Evolutionary conservation across 202 grass and related monocot genomes (phyloP).

Genomic region (Eragrostis tef): DNA sequence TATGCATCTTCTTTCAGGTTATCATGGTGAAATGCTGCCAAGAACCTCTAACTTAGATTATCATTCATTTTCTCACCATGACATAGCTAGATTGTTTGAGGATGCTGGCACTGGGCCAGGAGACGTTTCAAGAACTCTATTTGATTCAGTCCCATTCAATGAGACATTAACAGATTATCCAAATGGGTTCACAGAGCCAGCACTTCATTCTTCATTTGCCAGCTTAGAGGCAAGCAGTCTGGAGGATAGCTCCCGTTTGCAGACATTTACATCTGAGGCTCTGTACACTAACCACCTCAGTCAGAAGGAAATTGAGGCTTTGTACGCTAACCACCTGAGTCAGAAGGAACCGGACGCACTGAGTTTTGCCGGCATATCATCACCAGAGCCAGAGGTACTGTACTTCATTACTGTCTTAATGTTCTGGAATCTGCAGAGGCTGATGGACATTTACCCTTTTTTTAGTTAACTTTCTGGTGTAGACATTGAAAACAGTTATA

Average conservation of each 20-base stretch:
- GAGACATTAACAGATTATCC: conserved; percentile 47
- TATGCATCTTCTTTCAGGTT: conserved; percentile 76
- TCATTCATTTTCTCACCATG: conserved; percentile 60
- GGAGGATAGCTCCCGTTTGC: conserved; percentile 48
- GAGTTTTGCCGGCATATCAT: conserved; percentile 44
- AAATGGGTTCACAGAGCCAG: conserved; percentile 48
- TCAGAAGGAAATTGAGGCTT: conserved; percentile 52
- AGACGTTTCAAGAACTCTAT: conserved; percentile 51
- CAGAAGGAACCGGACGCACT: conserved; percentile 51
- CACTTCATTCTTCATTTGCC: conserved; percentile 58
- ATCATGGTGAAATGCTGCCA: conserved; percentile 56
- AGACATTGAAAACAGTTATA: background rate
- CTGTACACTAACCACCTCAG: conserved; percentile 56
- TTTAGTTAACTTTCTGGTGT: conserved; percentile 12
- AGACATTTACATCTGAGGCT: conserved; percentile 61
- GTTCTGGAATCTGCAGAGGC: background rate
- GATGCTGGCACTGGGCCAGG: conserved; percentile 52
- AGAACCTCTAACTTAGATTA: conserved; percentile 58
- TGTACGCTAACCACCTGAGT: conserved; percentile 55
- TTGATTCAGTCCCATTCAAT: conserved; percentile 66
- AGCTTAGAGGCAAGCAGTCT: conserved; percentile 44
- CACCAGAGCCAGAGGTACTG: conserved; percentile 59
- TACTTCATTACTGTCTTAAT: conserved; percentile 17
- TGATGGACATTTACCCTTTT: conserved; percentile 21
- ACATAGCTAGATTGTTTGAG: conserved; percentile 65